phyloP scores from a whole-genome alignment of 176 grass and related monocot species.

The Oryza punctata region DNA sequence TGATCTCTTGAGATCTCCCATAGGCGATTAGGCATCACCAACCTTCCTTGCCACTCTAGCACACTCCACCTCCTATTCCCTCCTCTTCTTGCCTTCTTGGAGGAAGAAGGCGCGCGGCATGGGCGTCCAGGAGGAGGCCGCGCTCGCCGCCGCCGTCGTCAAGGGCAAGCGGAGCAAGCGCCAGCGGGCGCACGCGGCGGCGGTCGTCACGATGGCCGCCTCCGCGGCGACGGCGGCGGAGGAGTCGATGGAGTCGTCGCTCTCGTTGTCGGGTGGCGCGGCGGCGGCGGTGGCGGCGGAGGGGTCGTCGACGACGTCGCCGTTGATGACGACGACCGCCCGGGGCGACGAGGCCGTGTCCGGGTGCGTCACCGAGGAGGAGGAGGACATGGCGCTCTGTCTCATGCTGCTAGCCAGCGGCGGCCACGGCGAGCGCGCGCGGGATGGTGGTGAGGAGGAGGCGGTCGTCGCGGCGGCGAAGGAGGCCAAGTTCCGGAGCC shows the following conservation, averaged over 20 bases:
- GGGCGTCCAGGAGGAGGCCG: constrained; percentile 7
- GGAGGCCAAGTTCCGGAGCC: constrained; percentile 45
- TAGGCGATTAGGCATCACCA: constrained; percentile 27
- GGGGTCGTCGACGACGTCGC: constrained; percentile 35
- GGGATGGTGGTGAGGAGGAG: not conserved
- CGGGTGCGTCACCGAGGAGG: constrained; percentile 56
- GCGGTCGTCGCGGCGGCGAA: not conserved
- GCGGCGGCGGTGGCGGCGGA: not conserved
- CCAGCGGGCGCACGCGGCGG: constrained; percentile 27
- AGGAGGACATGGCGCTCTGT: constrained; percentile 81
- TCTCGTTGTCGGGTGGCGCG: not conserved
- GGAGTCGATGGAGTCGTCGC: constrained; percentile 24
- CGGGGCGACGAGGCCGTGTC: constrained; percentile 34
- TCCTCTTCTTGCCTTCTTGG: not conserved
- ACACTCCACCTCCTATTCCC: constrained; percentile 18
- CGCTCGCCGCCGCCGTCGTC: constrained; percentile 35
- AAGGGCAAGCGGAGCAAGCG: constrained; percentile 89
- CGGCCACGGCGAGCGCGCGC: not conserved
- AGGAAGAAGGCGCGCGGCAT: constrained; percentile 2
- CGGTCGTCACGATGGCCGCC: not conserved
- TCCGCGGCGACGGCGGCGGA: not conserved
- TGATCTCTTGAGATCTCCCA: not conserved
- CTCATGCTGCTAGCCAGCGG: constrained; percentile 74
- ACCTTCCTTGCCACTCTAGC: constrained; percentile 14
- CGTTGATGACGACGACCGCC: not conserved